A percentile compares a stretch with the other conserved stretches of the same genome.
These are phyloP conservation scores for Irpex rosettiformis DNA, from an alignment of 1,284 basidiomycete genomes.

Conservation along the genomic window DNA sequence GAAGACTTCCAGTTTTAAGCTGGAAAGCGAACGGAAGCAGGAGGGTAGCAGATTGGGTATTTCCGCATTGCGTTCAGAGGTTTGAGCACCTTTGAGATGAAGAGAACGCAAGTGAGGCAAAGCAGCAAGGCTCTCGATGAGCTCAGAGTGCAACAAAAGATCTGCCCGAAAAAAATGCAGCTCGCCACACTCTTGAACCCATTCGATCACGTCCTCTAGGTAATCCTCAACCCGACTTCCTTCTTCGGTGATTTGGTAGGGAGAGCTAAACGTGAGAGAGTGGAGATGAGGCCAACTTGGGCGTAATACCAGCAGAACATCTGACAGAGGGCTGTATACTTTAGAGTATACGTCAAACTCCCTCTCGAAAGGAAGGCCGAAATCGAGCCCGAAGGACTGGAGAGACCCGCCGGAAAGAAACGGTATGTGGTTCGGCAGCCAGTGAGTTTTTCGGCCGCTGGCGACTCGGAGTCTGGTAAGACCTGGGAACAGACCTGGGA, in stretches of 20 bases:
- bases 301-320: not conserved
- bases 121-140: not conserved
- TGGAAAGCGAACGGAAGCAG: not conserved
- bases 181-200: not conserved
- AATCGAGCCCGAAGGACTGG: not conserved
- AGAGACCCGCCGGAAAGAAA: not conserved
- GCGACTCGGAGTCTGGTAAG: not conserved
- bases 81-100: not conserved
- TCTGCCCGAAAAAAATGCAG: not conserved
- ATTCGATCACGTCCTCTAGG: not conserved
- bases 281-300: not conserved
- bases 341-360: not conserved
- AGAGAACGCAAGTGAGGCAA: not conserved
- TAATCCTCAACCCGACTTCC: not conserved
- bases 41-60: not conserved
- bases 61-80: not conserved
- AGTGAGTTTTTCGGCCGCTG: not conserved
- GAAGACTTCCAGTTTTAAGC: not conserved
- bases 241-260: not conserved
- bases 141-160: not conserved
- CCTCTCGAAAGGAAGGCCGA: not conserved
- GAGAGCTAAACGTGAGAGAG: not conserved
- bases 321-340: not conserved
- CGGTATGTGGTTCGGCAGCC: not conserved
- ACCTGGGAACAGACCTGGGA: not conserved